These are phyloP conservation scores for Candida dubliniensis DNA, from an alignment of 1,139 yeast species.

Conservation along the genomic window DNA sequence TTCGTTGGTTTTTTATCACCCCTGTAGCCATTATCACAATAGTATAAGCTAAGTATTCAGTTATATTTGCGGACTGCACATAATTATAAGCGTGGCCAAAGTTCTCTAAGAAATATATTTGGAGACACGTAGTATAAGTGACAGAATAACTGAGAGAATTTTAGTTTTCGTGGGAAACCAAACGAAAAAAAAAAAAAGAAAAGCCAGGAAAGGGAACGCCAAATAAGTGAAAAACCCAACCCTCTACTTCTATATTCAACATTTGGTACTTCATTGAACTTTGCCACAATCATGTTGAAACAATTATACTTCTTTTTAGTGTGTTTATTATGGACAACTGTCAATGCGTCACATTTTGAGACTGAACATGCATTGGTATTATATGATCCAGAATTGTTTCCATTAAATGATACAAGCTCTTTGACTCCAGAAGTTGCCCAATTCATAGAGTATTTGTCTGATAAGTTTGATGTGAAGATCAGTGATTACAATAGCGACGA, in stretches of 20 bases:
- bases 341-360: constrained; percentile 10
- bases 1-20: too few relatives aligned
- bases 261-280: neutral
- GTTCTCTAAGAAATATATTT: too few relatives aligned
- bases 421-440: constrained; percentile 20
- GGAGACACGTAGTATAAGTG: too few relatives aligned
- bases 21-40: too few relatives aligned
- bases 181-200: too few relatives aligned
- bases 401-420: constrained; percentile 20
- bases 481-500: constrained; percentile 30
- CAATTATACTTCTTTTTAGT: constrained; percentile 11
- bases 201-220: too few relatives aligned
- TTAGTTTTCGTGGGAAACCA: too few relatives aligned
- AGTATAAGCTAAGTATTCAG: too few relatives aligned
- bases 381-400: constrained; percentile 30
- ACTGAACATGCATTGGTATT: constrained; percentile 28
- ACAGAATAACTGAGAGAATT: too few relatives aligned
- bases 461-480: constrained; percentile 24
- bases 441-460: constrained; percentile 24
- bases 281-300: constrained; percentile 7
- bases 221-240: too few relatives aligned
- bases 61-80: too few relatives aligned
- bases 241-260: neutral
- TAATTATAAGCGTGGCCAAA: too few relatives aligned
- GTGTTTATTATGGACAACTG: constrained; percentile 13